Conservation (phyloP, 768 basidiomycete species). For the Leucocoprinus birnbaumii region DNA sequence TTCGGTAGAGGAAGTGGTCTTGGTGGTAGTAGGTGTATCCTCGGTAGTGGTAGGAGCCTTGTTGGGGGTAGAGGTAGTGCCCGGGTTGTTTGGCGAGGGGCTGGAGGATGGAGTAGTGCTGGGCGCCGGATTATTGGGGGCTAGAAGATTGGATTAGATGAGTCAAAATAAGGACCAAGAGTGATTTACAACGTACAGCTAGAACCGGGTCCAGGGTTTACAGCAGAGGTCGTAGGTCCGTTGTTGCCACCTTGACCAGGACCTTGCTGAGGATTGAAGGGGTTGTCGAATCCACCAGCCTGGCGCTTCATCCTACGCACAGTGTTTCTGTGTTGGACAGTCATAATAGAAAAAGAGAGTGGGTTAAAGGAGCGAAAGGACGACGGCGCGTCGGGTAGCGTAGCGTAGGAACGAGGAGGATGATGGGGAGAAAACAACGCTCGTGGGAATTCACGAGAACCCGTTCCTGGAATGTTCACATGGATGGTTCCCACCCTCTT, state of each 20-base stretch:
- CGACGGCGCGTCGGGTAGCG: conserved; percentile 2
- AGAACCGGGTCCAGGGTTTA: background rate
- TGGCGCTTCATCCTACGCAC: conserved; percentile 26
- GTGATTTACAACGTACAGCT: background rate
- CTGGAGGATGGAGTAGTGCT: background rate
- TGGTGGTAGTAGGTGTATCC: background rate
- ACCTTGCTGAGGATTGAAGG: background rate
- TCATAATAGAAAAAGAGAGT: conserved; percentile 25
- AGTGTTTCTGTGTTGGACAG: conserved; percentile 24
- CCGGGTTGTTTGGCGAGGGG: background rate
- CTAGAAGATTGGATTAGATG: background rate
- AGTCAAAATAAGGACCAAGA: background rate
- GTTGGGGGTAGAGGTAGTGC: background rate
- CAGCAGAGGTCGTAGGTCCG: background rate
- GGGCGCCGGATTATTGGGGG: background rate
- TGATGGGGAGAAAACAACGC: too few relatives aligned
- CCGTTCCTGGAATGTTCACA: too few relatives aligned
- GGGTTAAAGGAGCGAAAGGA: conserved; percentile 21
- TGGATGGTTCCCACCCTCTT: too few relatives aligned
- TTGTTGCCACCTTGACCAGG: background rate
- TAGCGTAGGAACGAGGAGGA: background rate
- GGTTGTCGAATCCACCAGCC: too few relatives aligned
- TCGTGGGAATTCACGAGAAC: too few relatives aligned
- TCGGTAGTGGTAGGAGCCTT: background rate
- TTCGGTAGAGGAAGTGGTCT: conserved; percentile 1